Conservation (phyloP, 2,329 filamentous ascomycete genomes). For the Sarocladium oryzae region DNA sequence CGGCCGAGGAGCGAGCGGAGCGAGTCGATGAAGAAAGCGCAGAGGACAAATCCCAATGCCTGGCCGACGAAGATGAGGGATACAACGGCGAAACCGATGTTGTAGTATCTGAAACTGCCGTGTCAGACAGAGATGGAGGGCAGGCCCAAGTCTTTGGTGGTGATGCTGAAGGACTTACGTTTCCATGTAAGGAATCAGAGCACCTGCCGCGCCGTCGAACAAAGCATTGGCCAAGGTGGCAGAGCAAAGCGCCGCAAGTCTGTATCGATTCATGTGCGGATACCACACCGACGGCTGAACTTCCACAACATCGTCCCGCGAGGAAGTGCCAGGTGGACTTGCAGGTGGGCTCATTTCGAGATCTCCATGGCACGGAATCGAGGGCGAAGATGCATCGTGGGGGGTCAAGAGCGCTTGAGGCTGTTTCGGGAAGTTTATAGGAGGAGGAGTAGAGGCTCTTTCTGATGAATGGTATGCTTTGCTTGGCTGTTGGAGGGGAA, state of each 20-base stretch:
- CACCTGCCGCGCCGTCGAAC: conserved; percentile 69
- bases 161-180: conserved; percentile 28
- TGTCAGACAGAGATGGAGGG: conserved; percentile 10
- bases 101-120: conserved; percentile 48
- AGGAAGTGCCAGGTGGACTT: conserved; percentile 21
- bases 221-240: conserved; percentile 64
- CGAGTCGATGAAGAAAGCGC: conserved; percentile 62
- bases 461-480: neutral
- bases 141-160: neutral
- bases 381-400: too few relatives aligned
- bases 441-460: neutral
- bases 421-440: too few relatives aligned
- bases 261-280: conserved; percentile 63
- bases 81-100: conserved; percentile 70
- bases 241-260: conserved; percentile 57
- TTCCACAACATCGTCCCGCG: conserved; percentile 31
- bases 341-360: conserved; percentile 50
- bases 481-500: neutral
- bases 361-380: too few relatives aligned
- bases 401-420: neutral
- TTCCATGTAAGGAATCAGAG: conserved; percentile 76
- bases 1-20: conserved; percentile 59
- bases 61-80: conserved; percentile 78
- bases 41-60: conserved; percentile 68
- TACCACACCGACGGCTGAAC: conserved; percentile 51